Percentiles rank a stretch among this genome's conserved stretches.
These are phyloP conservation scores for Saururus chinensis DNA, from an alignment of 164 flowering plant species.

Conservation along the genomic window DNA sequence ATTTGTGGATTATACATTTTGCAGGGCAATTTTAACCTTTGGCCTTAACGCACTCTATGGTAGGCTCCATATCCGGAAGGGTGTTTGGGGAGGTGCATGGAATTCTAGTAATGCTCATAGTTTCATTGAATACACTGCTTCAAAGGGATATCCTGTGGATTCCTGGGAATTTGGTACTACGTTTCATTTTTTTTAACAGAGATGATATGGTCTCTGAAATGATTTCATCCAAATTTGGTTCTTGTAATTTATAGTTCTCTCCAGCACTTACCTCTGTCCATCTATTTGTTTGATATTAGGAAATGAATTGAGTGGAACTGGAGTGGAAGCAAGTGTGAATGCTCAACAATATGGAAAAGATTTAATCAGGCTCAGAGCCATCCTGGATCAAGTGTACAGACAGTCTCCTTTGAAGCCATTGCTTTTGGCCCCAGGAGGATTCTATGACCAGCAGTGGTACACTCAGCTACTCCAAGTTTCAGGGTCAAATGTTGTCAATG, in stretches of 20 bases:
- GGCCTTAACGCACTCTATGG: constrained; percentile 89
- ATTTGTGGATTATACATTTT: constrained; percentile 1
- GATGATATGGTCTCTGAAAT: not conserved
- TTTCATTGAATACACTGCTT: constrained; percentile 61
- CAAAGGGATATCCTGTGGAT: constrained; percentile 66
- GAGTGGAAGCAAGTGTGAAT: constrained; percentile 62
- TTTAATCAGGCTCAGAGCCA: constrained; percentile 37
- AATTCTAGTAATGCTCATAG: constrained; percentile 51
- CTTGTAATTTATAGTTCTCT: constrained; percentile 1
- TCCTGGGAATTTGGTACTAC: constrained; percentile 90
- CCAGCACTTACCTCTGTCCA: not conserved
- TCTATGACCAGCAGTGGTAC: constrained; percentile 61
- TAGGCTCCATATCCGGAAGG: constrained; percentile 28
- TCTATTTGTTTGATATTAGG: constrained; percentile 27
- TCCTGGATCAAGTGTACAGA: constrained; percentile 43
- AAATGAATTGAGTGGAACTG: constrained; percentile 84
- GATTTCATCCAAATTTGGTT: not conserved
- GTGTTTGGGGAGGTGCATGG: constrained; percentile 73
- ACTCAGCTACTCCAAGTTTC: constrained; percentile 59
- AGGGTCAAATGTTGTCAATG: constrained; percentile 46
- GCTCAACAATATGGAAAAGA: constrained; percentile 75
- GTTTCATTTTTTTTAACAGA: not conserved
- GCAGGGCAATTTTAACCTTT: constrained; percentile 72
- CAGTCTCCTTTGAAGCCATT: constrained; percentile 33
- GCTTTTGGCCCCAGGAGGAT: constrained; percentile 92